These are phyloP conservation scores for Suhomyces sp. DNA, from an alignment of 805 yeast species.

Conservation along the genomic window DNA sequence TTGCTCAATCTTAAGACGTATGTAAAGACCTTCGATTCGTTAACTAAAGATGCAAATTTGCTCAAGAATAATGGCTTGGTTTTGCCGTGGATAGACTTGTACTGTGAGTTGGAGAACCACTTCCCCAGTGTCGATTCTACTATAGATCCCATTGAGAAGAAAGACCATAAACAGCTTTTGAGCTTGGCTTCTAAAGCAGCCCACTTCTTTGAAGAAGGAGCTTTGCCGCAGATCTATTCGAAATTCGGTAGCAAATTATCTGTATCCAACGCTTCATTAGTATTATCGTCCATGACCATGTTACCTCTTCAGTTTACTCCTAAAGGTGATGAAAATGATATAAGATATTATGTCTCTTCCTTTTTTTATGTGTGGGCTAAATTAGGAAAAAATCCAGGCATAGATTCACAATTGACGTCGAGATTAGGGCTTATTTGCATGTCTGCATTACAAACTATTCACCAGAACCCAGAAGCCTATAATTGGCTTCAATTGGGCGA, in stretches of 20 bases:
- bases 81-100: conserved; percentile 52
- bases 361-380: conserved; percentile 72
- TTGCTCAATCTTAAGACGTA: conserved; percentile 57
- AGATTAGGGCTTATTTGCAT: conserved; percentile 61
- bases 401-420: conserved; percentile 64
- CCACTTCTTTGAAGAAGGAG: conserved; percentile 47
- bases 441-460: conserved; percentile 37
- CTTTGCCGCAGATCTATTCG: conserved; percentile 51
- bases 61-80: conserved; percentile 39
- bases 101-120: conserved; percentile 30
- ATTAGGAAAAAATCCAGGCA: conserved; percentile 43
- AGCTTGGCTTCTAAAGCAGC: conserved; percentile 54
- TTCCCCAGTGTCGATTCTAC: conserved; percentile 30
- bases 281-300: conserved; percentile 51
- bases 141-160: conserved; percentile 47
- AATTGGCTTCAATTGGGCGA: conserved; percentile 35
- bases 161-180: conserved; percentile 46
- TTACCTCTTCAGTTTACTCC: conserved; percentile 46
- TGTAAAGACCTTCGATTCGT: conserved; percentile 54
- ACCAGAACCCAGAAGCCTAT: conserved; percentile 14
- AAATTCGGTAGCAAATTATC: conserved; percentile 51
- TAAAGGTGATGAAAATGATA: conserved; percentile 32
- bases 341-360: conserved; percentile 59
- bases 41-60: conserved; percentile 45
- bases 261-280: conserved; percentile 48